A percentile compares a stretch with the other conserved stretches of the same genome.
These are phyloP conservation scores for Galeopsis tetrahit DNA, from an alignment of 257 asterid genomes.

Conservation along the genomic window DNA sequence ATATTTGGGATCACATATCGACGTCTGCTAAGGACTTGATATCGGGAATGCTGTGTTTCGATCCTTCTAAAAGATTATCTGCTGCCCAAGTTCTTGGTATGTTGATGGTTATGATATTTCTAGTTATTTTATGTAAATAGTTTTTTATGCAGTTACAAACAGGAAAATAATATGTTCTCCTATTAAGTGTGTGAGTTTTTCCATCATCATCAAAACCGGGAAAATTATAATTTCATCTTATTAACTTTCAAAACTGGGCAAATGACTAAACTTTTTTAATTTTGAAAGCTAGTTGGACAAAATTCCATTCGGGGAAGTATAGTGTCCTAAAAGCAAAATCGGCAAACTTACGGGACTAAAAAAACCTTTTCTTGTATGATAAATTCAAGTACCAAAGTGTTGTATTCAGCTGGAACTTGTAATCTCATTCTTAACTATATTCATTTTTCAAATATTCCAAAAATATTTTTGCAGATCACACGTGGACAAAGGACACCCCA, in stretches of 20 bases:
- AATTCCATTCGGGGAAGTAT: too few species aligned
- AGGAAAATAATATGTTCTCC: background rate
- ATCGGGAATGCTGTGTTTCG: slow-evolving; percentile 51
- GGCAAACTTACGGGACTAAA: too few species aligned
- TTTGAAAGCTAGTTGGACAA: too few species aligned
- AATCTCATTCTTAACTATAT: background rate
- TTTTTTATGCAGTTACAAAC: background rate
- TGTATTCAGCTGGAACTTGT: background rate
- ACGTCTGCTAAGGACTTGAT: slow-evolving; percentile 57
- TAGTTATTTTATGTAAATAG: background rate
- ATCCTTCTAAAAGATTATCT: slow-evolving; percentile 54
- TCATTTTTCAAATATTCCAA: background rate
- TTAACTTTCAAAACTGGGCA: too few species aligned
- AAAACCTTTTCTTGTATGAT: background rate
- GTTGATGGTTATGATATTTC: slow-evolving; percentile 4
- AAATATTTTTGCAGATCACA: slow-evolving; percentile 49
- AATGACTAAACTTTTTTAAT: too few species aligned
- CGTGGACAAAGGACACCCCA: slow-evolving; percentile 51
- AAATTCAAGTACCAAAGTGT: background rate
- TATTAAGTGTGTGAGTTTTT: background rate
- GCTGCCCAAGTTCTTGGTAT: slow-evolving; percentile 59
- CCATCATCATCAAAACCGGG: background rate
- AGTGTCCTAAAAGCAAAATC: too few species aligned
- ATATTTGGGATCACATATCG: slow-evolving; percentile 57
- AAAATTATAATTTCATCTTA: too few species aligned